A percentile compares a stretch with the other conserved stretches of the same genome.
Evolutionary conservation across 1,139 yeast genomes (phyloP).

Genomic region (Suhomyces yuchorum): DNA sequence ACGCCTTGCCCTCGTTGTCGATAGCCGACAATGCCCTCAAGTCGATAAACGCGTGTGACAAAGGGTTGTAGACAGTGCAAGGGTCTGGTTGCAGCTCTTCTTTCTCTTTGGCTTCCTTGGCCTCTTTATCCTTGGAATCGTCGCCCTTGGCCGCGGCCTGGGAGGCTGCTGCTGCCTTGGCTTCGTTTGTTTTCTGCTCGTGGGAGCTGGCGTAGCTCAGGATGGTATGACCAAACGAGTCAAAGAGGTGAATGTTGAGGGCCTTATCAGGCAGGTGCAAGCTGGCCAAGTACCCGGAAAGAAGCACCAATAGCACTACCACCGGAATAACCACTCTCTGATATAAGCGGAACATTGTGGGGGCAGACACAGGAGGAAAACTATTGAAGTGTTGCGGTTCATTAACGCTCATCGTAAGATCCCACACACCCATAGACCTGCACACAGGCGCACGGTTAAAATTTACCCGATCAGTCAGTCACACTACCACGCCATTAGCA

Average conservation of each 20-base stretch:
- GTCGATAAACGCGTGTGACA: conserved; percentile 57
- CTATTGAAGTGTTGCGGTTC: neutral
- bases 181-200: neutral
- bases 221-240: conserved; percentile 23
- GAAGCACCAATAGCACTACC: conserved; percentile 18
- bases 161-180: neutral
- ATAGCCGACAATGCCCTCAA: conserved; percentile 48
- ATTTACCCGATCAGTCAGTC: neutral
- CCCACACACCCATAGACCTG: neutral
- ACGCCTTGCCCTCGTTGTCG: conserved; percentile 44
- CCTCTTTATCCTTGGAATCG: neutral
- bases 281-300: conserved; percentile 14
- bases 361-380: neutral
- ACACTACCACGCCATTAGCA: conserved; percentile 3
- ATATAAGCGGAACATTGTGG: conserved; percentile 17
- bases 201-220: neutral
- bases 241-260: conserved; percentile 20
- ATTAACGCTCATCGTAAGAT: neutral
- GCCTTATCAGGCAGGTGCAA: conserved; percentile 1
- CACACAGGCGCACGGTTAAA: neutral
- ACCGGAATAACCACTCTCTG: conserved; percentile 23
- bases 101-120: conserved; percentile 8
- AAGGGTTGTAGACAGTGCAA: conserved; percentile 58
- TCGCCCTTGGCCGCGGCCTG: no score
- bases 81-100: conserved; percentile 36